Conservation (phyloP, 2,329 filamentous ascomycete species). For the Ophiostoma perfectum region DNA sequence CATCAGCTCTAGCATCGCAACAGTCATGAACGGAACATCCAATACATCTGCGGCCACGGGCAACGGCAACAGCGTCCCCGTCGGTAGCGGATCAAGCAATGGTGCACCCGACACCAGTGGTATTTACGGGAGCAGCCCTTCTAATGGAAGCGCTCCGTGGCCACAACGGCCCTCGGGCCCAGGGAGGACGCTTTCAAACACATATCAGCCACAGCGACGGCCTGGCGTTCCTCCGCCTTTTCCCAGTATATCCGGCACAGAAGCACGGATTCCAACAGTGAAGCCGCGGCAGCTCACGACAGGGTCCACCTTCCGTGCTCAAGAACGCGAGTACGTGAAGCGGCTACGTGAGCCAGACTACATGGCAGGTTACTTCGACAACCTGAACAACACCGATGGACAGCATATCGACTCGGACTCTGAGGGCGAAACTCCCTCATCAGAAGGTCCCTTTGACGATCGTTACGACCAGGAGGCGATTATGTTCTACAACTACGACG, state of each 20-base stretch:
- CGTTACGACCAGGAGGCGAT: constrained; percentile 86
- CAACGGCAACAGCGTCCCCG: constrained; percentile 20
- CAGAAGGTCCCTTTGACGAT: constrained; percentile 79
- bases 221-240: constrained; percentile 40
- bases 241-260: constrained; percentile 28
- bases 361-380: constrained; percentile 65
- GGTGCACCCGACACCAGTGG: neutral
- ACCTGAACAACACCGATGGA: constrained; percentile 57
- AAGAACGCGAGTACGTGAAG: constrained; percentile 93
- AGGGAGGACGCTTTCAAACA: constrained; percentile 68
- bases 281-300: constrained; percentile 46
- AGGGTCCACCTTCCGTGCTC: constrained; percentile 57
- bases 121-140: constrained; percentile 19
- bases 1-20: constrained; percentile 21
- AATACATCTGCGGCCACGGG: constrained; percentile 4
- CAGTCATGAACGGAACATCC: constrained; percentile 12
- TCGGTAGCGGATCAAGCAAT: constrained; percentile 17
- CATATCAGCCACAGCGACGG: constrained; percentile 64
- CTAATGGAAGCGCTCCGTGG: constrained; percentile 34
- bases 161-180: constrained; percentile 64
- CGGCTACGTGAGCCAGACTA: constrained; percentile 70
- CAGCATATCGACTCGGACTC: constrained; percentile 70
- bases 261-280: constrained; percentile 41
- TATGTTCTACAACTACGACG: constrained; percentile 86
- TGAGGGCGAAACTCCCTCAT: constrained; percentile 84